These are phyloP conservation scores for Patellifolia procumbens DNA, from an alignment of 179 eudicot genomes.

Conservation along the genomic window DNA sequence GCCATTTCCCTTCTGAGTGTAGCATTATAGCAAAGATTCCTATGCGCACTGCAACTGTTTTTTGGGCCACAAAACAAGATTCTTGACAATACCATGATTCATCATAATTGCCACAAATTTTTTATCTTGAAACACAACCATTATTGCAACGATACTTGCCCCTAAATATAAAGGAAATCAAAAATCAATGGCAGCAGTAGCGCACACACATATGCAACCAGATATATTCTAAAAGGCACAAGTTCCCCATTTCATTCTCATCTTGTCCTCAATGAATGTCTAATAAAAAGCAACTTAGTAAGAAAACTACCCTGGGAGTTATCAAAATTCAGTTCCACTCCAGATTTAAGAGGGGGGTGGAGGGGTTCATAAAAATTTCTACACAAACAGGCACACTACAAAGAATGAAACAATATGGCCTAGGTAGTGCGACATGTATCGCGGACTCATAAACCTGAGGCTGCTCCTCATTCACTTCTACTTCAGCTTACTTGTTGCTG, in stretches of 20 bases:
- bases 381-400: slow-evolving; percentile 47
- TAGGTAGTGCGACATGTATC: slow-evolving; percentile 32
- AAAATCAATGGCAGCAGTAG: neutral
- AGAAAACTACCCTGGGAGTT: slow-evolving; percentile 29
- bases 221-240: slow-evolving; percentile 29
- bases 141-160: neutral
- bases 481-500: slow-evolving; percentile 88
- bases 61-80: neutral
- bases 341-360: slow-evolving; percentile 39
- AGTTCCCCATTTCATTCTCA: slow-evolving; percentile 29
- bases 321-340: slow-evolving; percentile 73
- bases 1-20: neutral
- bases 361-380: slow-evolving; percentile 31
- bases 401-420: slow-evolving; percentile 37
- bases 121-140: neutral
- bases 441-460: slow-evolving; percentile 11
- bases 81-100: neutral
- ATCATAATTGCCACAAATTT: neutral
- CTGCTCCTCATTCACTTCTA: neutral
- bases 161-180: slow-evolving; percentile 7
- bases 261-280: slow-evolving; percentile 30
- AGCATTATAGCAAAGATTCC: neutral
- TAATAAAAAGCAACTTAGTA: slow-evolving; percentile 24
- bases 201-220: slow-evolving; percentile 5
- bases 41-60: neutral